Base-by-base conservation (phyloP, 2,329 filamentous ascomycete genomes). In the Triangularia verruculosa region DNA sequence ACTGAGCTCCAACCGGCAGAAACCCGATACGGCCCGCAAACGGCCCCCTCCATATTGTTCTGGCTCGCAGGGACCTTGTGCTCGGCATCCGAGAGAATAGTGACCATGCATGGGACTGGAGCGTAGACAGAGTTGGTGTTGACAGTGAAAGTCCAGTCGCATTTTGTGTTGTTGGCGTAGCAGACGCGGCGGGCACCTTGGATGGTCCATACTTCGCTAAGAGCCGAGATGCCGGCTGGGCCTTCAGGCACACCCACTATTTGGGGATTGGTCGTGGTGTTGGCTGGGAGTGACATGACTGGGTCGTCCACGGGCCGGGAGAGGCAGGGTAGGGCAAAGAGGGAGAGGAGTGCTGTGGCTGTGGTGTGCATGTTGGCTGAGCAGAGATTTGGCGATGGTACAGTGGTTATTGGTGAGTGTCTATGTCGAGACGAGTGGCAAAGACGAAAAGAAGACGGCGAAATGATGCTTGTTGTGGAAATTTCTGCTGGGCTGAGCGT, bases 121-220 rank as follows among this genome's bases (percentile, higher is more conserved):
- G 68, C 70, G 5, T 62, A 64, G 54, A 71, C 70, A 9, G 24
- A 57, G 28, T 65, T 59, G 43, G 76, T 75, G 70, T 76, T 67
- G 71, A 80, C 74, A 59, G 69, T 69, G 67, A 79, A 80, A 17
- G 68, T 68, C 78, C 78, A 80, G 55, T 70, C 72, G 74, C 78
- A 79, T 43, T 68, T 67, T 17, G 74, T 76, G 72, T 79, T 71
- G 20, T 51, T 69, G 7, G 62, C 28, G 70, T 77, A 70, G 74
- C 78, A 79, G 24, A 69, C 69, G 27, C 77, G 78, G 68, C 72
- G 71, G 59, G 78, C 51, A 61, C 65, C 58, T 20, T 73, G 64
- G 62, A 80, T 73, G 4, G 76, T 79, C 78, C 77, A 80, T 58
- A 76, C 28, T 69, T 69, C 32, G 4, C 17, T 20, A n/a, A 20